A percentile compares a stretch with the other conserved stretches of the same genome.
These are phyloP conservation scores for Nannizziopsis barbatae DNA, from an alignment of 2,329 filamentous ascomycete genomes.

Conservation along the genomic window DNA sequence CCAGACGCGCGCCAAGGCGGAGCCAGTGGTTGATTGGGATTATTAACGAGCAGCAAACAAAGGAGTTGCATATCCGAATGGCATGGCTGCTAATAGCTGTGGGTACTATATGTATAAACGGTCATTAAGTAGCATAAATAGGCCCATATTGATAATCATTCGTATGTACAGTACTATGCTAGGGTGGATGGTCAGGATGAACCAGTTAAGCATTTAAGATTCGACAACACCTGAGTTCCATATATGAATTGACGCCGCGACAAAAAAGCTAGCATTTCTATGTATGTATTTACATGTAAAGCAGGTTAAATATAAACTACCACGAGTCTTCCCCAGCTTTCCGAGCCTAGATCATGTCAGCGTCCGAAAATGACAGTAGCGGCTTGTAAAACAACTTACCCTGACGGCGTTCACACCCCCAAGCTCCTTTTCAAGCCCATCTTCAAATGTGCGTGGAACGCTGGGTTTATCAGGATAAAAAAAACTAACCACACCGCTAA, in stretches of 20 bases:
- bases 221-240: too few species aligned
- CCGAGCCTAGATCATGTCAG: conserved; percentile 24
- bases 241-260: not conserved
- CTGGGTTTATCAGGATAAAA: conserved; percentile 62
- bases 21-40: too few species aligned
- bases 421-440: conserved; percentile 61
- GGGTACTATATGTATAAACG: too few species aligned
- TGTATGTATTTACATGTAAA: conserved; percentile 6
- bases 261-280: conserved; percentile 6
- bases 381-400: conserved; percentile 41
- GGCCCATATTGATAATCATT: too few species aligned
- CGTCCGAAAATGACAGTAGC: not conserved
- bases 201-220: too few species aligned
- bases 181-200: too few species aligned
- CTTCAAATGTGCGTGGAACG: conserved; percentile 56
- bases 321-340: conserved; percentile 24
- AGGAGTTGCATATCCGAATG: not conserved
- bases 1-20: not conserved
- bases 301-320: not conserved
- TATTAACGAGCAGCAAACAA: not conserved
- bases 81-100: too few species aligned
- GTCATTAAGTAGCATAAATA: too few species aligned
- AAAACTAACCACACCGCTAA: conserved; percentile 56
- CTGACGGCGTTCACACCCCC: conserved; percentile 56
- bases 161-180: too few species aligned